These are phyloP conservation scores for Sutorius eximius DNA, from an alignment of 1,284 basidiomycete genomes.

Conservation along the genomic window DNA sequence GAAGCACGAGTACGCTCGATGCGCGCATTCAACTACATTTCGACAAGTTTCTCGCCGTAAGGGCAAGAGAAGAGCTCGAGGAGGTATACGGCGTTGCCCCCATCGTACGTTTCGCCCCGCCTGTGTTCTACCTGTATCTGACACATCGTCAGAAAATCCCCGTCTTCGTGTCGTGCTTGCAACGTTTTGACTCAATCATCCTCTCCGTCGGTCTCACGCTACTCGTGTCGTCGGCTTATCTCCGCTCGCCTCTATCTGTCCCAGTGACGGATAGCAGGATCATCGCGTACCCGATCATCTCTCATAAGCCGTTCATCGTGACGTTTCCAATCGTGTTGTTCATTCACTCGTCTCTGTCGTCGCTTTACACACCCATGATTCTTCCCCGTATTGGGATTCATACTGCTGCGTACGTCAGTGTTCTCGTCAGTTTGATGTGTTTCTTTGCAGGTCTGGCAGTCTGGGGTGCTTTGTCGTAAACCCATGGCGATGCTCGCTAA, in stretches of 20 bases:
- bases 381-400: conserved; percentile 69
- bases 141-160: conserved; percentile 58
- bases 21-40: conserved; percentile 60
- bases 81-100: conserved; percentile 71
- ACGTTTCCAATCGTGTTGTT: conserved; percentile 50
- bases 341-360: conserved; percentile 51
- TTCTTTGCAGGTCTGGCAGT: conserved; percentile 67
- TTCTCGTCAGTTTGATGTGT: conserved; percentile 59
- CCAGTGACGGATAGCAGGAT: conserved; percentile 20
- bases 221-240: conserved; percentile 60
- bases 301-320: conserved; percentile 41
- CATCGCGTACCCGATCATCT: conserved; percentile 15
- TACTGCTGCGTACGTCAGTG: conserved; percentile 64
- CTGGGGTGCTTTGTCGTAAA: conserved; percentile 60
- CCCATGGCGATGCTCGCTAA: not conserved
- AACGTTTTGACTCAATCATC: conserved; percentile 68
- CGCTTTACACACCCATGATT: conserved; percentile 60
- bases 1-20: conserved; percentile 9
- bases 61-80: conserved; percentile 70
- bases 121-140: not conserved
- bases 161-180: conserved; percentile 70
- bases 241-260: conserved; percentile 31
- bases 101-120: conserved; percentile 44
- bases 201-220: conserved; percentile 67
- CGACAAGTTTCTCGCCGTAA: conserved; percentile 59